Evolutionary conservation across 768 basidiomycete species (phyloP).

Genomic region (Leccinum variicolor): DNA sequence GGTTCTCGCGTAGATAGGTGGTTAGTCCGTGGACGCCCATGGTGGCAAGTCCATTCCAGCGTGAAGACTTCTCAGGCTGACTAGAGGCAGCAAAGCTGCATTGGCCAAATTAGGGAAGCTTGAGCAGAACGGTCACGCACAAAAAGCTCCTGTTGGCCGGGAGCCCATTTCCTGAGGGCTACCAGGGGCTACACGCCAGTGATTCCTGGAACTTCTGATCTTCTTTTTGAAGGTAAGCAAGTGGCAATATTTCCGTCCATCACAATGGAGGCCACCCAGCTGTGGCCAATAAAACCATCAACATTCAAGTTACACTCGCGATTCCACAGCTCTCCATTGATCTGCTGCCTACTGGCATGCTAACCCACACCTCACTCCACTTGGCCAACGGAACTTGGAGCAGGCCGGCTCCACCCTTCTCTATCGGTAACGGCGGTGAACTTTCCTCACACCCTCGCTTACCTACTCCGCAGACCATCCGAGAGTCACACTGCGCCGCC

Average conservation of each 20-base stretch:
- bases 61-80: not conserved
- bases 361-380: too few relatives aligned
- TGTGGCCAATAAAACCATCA: not conserved
- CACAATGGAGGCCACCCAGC: constrained; percentile 4
- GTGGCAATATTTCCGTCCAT: constrained; percentile 1
- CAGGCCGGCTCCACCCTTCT: not conserved
- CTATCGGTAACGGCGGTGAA: not conserved
- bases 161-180: not conserved
- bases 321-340: not conserved
- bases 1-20: constrained; percentile 48
- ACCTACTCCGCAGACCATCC: too few relatives aligned
- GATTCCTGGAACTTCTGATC: not conserved
- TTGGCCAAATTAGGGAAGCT: constrained; percentile 4
- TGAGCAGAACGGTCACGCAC: not conserved
- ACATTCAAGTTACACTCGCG: not conserved
- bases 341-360: not conserved
- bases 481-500: too few relatives aligned
- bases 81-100: not conserved
- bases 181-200: not conserved
- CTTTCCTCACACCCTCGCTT: too few relatives aligned
- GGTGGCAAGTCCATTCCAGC: constrained; percentile 20
- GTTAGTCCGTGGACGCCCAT: constrained; percentile 56
- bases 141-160: not conserved
- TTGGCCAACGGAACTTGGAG: not conserved
- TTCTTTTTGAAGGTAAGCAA: constrained; percentile 1